Evolutionary conservation across 2,329 filamentous ascomycete species (phyloP), one percentile per base, ranked within the genome.

Genomic region (Sclerotinia sclerotiorum): DNA sequence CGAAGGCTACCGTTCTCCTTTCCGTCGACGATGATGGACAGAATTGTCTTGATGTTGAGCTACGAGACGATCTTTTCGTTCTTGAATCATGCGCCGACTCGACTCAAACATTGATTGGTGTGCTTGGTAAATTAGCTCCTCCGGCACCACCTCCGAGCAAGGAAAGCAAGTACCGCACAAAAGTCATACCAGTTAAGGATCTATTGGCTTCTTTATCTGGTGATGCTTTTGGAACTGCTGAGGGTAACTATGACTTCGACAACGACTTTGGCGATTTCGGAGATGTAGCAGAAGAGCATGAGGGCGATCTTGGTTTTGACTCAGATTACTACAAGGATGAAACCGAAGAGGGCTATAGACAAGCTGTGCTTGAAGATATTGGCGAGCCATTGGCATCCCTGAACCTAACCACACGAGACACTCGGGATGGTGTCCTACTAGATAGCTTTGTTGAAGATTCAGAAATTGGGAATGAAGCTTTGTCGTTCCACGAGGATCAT

Each of bases 41-140:
- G 42, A 90, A 89, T 71, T 85, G 87, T 52, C 79, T 97, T 19
- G 90, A 95, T 73, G 84, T 97, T 1, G 92, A 97, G 71, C 81
- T 98, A 58, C 88, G 88, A 70, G 94, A 97, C 75, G 90, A 97
- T 72, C 84, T 99, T 1, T 83, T 99, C 65, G 89, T 99, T 46
- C 81, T 99, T 8, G 95, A 99, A 79, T 96, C 94, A 0, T 99
- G 96, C 75, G 95, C 95, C 42, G 95, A 99, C 79, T 99, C 95
- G 1, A 98, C 93, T 0, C 93, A 97, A 78, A 99, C 95, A 0
- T 84, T 99, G 19, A 90, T 97, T 65, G 84, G 86, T 2, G 85
- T 97, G 54, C 81, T 94, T 21, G 92, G 91, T 74, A 93, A 90
- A 0, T 83, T 99, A 5, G 88, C 89, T 49, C 95, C 94, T 5